Base-by-base conservation (phyloP, 2,329 filamentous ascomycete genomes). In the Talaromyces albobiverticillius region DNA sequence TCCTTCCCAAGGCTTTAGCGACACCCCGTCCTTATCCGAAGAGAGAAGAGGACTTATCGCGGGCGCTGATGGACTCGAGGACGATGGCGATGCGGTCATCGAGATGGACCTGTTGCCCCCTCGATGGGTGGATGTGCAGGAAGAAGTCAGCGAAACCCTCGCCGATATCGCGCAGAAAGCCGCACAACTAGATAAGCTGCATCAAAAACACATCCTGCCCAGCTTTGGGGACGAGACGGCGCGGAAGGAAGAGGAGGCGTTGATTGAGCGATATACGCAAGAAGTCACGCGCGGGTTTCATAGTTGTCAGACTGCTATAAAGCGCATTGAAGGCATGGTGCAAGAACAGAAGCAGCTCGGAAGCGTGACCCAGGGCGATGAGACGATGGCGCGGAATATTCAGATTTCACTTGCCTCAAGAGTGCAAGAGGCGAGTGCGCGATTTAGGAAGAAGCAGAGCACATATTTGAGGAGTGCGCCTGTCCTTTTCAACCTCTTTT, bases 21-120 rank as follows among this genome's bases (percentile, higher is more conserved):
- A 86, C 56, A 80, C 67, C 75, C 77, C 62, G 76, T 85, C 68
- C 78, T 82, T 69, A 58, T 81, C 77, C 53, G 83, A 86, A 64
- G 87, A 90, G 73, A 82, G 84, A 56, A 88, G 90, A 61, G 91
- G 93, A 38, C 87, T 99, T 64, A 88, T 99, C 69, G 89, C 91
- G 59, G 81, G 84, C 53, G 41, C 82, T 64, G 86, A 87, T 63
- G 91, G 88, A 69, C 62, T 70, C 14, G 71, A 74, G 36, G 89
- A 95, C 70, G 90, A 96, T 73, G 91, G 91, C 68, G 93, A 97
- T 73, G 89, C 90, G 18, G 85, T 99, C 54, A 97, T 99, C 65
- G 94, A 99, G 78, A 97, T 99, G 94, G 93, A 97, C 72, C 78
- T 96, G 36, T 80, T 99, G 16, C 94, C 94, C 22, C 94, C 94